These are phyloP conservation scores for Pseudohalonectria lignicola DNA, from an alignment of 2,329 filamentous ascomycete species.

Conservation along the genomic window DNA sequence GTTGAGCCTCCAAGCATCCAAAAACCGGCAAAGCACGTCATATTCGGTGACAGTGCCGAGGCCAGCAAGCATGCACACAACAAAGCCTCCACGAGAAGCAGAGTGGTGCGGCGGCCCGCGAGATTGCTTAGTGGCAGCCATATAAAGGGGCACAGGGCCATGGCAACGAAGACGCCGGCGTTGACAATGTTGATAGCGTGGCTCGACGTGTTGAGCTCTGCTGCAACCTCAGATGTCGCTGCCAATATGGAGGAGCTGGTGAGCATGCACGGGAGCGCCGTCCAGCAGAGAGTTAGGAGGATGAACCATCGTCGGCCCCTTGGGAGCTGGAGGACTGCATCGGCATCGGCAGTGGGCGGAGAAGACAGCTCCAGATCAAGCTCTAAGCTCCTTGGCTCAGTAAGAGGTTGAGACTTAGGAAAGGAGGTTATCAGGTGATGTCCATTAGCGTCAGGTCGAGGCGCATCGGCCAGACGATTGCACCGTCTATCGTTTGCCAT, in stretches of 20 bases:
- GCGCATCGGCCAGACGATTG: too few species aligned
- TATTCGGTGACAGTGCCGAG: slow-evolving; percentile 60
- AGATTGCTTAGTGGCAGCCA: slow-evolving; percentile 49
- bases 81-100: slow-evolving; percentile 36
- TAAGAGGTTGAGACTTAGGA: too few species aligned
- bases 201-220: slow-evolving; percentile 52
- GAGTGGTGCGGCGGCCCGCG: slow-evolving; percentile 27
- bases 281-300: slow-evolving; percentile 1
- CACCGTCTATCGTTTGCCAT: not conserved
- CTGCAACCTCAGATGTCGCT: slow-evolving; percentile 63
- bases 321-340: slow-evolving; percentile 1
- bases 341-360: too few species aligned
- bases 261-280: not conserved
- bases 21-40: slow-evolving; percentile 63
- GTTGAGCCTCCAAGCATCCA: slow-evolving; percentile 64
- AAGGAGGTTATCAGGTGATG: too few species aligned
- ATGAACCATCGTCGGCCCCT: not conserved
- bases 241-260: slow-evolving; percentile 59
- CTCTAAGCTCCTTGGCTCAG: too few species aligned
- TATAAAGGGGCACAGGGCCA: slow-evolving; percentile 52
- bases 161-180: slow-evolving; percentile 58
- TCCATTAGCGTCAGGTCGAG: too few species aligned
- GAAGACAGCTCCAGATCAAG: too few species aligned
- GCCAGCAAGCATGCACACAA: slow-evolving; percentile 63
- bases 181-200: slow-evolving; percentile 65